phyloP scores from a whole-genome alignment of 2,329 filamentous ascomycete species.

The Epichloe sibirici region DNA sequence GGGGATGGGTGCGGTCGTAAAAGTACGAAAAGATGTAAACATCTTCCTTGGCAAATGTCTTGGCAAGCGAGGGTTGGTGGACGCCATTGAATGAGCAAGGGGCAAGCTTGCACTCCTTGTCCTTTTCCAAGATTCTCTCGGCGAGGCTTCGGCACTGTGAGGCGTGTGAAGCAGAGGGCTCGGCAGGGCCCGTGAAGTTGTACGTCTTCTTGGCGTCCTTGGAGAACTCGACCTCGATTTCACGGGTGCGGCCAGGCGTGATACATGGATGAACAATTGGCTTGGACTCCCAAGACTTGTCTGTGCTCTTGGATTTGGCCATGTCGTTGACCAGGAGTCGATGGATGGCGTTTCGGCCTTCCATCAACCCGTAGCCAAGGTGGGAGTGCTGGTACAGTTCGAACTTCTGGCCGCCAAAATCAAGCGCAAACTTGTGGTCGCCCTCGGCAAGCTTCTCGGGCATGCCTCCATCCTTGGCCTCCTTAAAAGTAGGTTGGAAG shows the following conservation, averaged over 20 bases:
- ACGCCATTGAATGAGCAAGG: slow-evolving; percentile 99
- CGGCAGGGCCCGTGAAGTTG: slow-evolving; percentile 76
- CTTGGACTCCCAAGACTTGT: slow-evolving; percentile 54
- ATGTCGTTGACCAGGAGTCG: slow-evolving; percentile 60
- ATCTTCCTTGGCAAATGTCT: slow-evolving; percentile 85
- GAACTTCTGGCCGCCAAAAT: slow-evolving; percentile 83
- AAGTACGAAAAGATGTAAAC: slow-evolving; percentile 98
- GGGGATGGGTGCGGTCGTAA: slow-evolving; percentile 82
- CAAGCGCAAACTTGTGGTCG: slow-evolving; percentile 89
- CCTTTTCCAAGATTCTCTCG: slow-evolving; percentile 85
- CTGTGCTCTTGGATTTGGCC: slow-evolving; percentile 47
- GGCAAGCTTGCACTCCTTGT: slow-evolving; percentile 63
- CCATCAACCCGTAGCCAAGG: slow-evolving; percentile 92
- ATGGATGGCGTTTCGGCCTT: slow-evolving; percentile 80
- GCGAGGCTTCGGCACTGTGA: slow-evolving; percentile 83
- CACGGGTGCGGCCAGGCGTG: slow-evolving; percentile 62
- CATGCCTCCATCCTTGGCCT: slow-evolving; percentile 60
- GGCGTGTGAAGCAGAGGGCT: slow-evolving; percentile 67
- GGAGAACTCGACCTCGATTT: slow-evolving; percentile 60
- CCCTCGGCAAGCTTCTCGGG: slow-evolving; percentile 75
- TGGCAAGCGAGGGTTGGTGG: slow-evolving; percentile 81
- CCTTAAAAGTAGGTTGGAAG: slow-evolving; percentile 88
- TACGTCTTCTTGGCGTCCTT: slow-evolving; percentile 52
- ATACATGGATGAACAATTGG: slow-evolving; percentile 79
- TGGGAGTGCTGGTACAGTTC: slow-evolving; percentile 97